Evolutionary conservation across 306 rosid species (phyloP).

Genomic region (Senna tora): DNA sequence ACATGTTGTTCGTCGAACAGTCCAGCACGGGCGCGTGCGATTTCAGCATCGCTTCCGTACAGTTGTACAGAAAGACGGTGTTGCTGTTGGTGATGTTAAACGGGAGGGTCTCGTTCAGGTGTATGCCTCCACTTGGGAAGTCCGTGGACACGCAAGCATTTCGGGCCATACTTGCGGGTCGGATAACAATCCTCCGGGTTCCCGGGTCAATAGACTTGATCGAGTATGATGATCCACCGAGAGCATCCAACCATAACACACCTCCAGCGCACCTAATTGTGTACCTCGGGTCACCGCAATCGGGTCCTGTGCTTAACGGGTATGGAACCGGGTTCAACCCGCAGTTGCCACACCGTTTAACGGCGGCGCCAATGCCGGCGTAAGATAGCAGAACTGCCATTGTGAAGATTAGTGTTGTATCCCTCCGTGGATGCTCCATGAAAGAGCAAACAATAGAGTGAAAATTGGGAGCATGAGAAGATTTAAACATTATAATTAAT

Average conservation of each 20-base stretch:
- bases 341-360: conserved; percentile 37
- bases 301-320: conserved; percentile 52
- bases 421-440: conserved; percentile 37
- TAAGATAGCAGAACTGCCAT: conserved; percentile 27
- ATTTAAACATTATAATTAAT: background rate
- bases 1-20: conserved; percentile 38
- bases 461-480: background rate
- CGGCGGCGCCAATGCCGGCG: background rate
- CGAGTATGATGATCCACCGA: conserved; percentile 43
- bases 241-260: conserved; percentile 45
- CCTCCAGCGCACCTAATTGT: conserved; percentile 46
- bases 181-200: conserved; percentile 34
- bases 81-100: conserved; percentile 43
- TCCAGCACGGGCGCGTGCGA: conserved; percentile 34
- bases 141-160: conserved; percentile 43
- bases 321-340: conserved; percentile 50
- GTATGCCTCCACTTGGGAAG: conserved; percentile 43
- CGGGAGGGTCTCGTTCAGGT: conserved; percentile 41
- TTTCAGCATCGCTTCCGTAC: conserved; percentile 19
- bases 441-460: conserved; percentile 5
- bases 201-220: conserved; percentile 34
- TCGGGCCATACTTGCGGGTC: conserved; percentile 18
- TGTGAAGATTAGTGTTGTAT: conserved; percentile 31
- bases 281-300: conserved; percentile 52
- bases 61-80: conserved; percentile 46